A percentile compares a stretch with the other conserved stretches of the same genome.
Conservation (phyloP, 495 filamentous ascomycete genomes). For the Trichoderma asperelloides region DNA sequence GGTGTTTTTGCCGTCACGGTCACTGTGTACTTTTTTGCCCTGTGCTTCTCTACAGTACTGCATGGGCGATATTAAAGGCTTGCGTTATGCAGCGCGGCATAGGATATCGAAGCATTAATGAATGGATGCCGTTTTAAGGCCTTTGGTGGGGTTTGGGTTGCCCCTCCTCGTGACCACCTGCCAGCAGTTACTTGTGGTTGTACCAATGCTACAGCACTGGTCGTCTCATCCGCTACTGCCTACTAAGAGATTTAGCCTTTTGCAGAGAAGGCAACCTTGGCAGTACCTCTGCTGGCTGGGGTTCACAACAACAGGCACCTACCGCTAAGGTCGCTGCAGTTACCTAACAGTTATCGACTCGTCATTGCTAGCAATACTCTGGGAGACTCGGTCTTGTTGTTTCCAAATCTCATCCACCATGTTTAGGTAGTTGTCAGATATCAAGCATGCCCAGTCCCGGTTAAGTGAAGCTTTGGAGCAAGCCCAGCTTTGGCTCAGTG, state of each 20-base stretch:
- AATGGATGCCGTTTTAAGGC: not conserved
- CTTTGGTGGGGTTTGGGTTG: not conserved
- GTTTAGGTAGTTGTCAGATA: not conserved
- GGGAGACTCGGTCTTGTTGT: no score
- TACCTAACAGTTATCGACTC: no score
- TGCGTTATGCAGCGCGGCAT: no score
- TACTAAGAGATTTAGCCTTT: not conserved
- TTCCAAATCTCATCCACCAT: not conserved
- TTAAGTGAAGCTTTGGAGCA: not conserved
- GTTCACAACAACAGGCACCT: no score
- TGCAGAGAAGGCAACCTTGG: no score
- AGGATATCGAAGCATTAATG: no score
- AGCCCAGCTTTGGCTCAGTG: not conserved
- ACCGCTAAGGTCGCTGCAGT: no score
- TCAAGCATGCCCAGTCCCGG: not conserved
- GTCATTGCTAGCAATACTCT: no score
- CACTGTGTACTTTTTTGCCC: not conserved
- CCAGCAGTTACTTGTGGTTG: not conserved
- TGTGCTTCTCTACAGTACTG: not conserved
- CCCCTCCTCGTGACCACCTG: not conserved
- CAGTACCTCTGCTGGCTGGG: no score
- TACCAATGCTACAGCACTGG: not conserved
- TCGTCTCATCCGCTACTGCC: not conserved
- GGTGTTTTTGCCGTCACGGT: not conserved
- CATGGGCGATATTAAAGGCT: no score